A percentile compares a stretch with the other conserved stretches of the same genome.
Evolutionary conservation across 805 yeast species (phyloP).

Genomic region (Candida boidinii): DNA sequence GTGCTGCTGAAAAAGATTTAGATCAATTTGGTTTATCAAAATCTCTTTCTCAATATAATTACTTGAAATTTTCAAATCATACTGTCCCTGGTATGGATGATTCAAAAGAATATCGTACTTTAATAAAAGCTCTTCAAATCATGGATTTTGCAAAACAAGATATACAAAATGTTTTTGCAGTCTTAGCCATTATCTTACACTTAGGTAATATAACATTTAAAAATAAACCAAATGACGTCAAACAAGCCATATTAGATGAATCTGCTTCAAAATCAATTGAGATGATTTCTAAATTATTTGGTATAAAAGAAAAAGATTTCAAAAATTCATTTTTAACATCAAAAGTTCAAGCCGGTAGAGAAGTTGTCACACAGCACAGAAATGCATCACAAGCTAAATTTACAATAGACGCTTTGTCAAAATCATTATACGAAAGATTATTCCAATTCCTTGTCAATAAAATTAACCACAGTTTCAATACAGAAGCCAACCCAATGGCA

Average conservation of each 20-base stretch:
- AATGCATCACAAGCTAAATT: slow-evolving; percentile 73
- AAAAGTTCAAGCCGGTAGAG: slow-evolving; percentile 85
- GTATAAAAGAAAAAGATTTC: slow-evolving; percentile 43
- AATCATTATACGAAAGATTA: slow-evolving; percentile 74
- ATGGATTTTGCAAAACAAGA: slow-evolving; percentile 62
- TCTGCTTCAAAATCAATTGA: slow-evolving; percentile 37
- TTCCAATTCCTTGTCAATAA: slow-evolving; percentile 70
- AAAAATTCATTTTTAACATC: slow-evolving; percentile 63
- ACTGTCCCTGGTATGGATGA: slow-evolving; percentile 74
- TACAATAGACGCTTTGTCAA: slow-evolving; percentile 81
- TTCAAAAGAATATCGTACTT: slow-evolving; percentile 50
- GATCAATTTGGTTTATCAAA: slow-evolving; percentile 33
- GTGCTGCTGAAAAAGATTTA: slow-evolving; percentile 46
- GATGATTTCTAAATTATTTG: slow-evolving; percentile 52
- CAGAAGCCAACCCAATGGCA: slow-evolving; percentile 22
- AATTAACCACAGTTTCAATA: slow-evolving; percentile 57
- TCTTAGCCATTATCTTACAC: slow-evolving; percentile 70
- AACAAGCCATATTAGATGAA: slow-evolving; percentile 65
- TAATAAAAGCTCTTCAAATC: slow-evolving; percentile 58
- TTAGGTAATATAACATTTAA: slow-evolving; percentile 78
- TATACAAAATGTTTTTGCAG: slow-evolving; percentile 47
- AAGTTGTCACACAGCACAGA: slow-evolving; percentile 71
- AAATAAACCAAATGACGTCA: slow-evolving; percentile 45
- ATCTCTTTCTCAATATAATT: slow-evolving; percentile 38
- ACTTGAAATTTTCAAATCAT: slow-evolving; percentile 46